These are phyloP conservation scores for Circinella minor DNA, from an alignment of 371 early-diverging fungal species.

Conservation along the genomic window DNA sequence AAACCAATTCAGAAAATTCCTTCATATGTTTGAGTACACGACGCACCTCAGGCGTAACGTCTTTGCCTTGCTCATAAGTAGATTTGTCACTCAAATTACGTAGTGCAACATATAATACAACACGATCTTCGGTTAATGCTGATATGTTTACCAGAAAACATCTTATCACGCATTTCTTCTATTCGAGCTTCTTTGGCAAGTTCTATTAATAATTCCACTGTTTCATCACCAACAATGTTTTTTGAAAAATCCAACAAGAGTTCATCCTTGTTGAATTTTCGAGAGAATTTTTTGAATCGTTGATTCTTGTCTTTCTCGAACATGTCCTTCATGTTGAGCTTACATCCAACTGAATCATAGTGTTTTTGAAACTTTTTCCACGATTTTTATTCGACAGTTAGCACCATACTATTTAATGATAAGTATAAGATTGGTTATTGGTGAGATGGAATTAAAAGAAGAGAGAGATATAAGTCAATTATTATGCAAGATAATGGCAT, in stretches of 20 bases:
- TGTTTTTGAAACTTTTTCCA: slow-evolving; percentile 89
- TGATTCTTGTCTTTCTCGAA: slow-evolving; percentile 73
- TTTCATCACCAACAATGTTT: slow-evolving; percentile 86
- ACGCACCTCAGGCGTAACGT: slow-evolving; percentile 94
- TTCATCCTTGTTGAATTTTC: too few relatives aligned
- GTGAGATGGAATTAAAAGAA: too few relatives aligned
- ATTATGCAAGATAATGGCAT: background rate
- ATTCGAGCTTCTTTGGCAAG: slow-evolving; percentile 88
- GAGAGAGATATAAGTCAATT: too few relatives aligned
- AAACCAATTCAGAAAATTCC: too few relatives aligned
- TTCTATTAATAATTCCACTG: slow-evolving; percentile 75
- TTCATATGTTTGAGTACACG: slow-evolving; percentile 94
- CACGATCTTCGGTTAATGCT: slow-evolving; percentile 98
- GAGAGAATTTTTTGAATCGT: too few relatives aligned
- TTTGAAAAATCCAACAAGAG: too few relatives aligned
- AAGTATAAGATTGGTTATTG: background rate
- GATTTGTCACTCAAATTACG: slow-evolving; percentile 86
- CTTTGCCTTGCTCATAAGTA: slow-evolving; percentile 83
- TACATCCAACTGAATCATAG: slow-evolving; percentile 80
- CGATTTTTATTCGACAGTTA: slow-evolving; percentile 71
- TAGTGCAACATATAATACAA: slow-evolving; percentile 96
- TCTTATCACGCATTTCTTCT: slow-evolving; percentile 84
- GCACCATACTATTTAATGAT: slow-evolving; percentile 54
- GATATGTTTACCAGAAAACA: slow-evolving; percentile 95
- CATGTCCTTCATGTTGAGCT: slow-evolving; percentile 76